phyloP scores from a whole-genome alignment of 805 yeast genomes.

The Lachancea quebecensis region DNA sequence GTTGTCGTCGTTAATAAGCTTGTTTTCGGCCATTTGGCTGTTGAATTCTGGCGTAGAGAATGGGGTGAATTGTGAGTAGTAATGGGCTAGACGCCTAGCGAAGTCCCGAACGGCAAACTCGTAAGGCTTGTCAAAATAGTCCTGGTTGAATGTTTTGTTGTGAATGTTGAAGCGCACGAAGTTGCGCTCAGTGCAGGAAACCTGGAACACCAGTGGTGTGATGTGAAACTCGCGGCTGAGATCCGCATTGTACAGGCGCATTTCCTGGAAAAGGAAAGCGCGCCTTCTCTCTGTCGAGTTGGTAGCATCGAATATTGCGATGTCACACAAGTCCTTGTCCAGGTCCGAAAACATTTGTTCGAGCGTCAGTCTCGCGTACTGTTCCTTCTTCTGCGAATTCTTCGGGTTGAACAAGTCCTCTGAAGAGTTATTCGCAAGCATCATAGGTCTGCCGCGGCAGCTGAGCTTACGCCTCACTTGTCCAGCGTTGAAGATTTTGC shows the following conservation, averaged over 20 bases:
- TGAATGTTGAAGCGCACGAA: conserved; percentile 55
- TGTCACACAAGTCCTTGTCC: conserved; percentile 38
- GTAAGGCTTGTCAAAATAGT: conserved; percentile 48
- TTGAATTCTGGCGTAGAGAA: conserved; percentile 21
- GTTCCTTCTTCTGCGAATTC: conserved; percentile 40
- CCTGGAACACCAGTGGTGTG: conserved; percentile 50
- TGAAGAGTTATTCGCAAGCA: conserved; percentile 28
- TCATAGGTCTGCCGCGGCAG: conserved; percentile 19
- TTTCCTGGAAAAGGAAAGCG: conserved; percentile 21
- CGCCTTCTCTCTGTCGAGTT: conserved; percentile 45
- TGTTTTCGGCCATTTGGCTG: conserved; percentile 8
- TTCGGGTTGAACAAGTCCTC: conserved; percentile 38
- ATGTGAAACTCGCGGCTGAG: conserved; percentile 21
- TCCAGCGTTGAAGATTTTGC: conserved; percentile 63
- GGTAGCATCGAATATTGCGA: conserved; percentile 57
- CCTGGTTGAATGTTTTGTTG: conserved; percentile 56
- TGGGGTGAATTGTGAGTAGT: conserved; percentile 32
- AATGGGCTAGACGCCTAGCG: conserved; percentile 46
- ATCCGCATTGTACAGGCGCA: conserved; percentile 16
- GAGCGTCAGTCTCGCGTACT: conserved; percentile 47
- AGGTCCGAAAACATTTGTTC: conserved; percentile 40
- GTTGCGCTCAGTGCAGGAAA: conserved; percentile 47
- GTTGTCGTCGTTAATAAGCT: conserved; percentile 7
- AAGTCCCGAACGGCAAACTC: conserved; percentile 53
- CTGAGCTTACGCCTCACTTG: conserved; percentile 57